Percentiles rank a stretch among this genome's conserved stretches.
These are phyloP conservation scores for Alternaria brassicicola DNA, from an alignment of 2,329 filamentous ascomycete genomes.

Conservation along the genomic window DNA sequence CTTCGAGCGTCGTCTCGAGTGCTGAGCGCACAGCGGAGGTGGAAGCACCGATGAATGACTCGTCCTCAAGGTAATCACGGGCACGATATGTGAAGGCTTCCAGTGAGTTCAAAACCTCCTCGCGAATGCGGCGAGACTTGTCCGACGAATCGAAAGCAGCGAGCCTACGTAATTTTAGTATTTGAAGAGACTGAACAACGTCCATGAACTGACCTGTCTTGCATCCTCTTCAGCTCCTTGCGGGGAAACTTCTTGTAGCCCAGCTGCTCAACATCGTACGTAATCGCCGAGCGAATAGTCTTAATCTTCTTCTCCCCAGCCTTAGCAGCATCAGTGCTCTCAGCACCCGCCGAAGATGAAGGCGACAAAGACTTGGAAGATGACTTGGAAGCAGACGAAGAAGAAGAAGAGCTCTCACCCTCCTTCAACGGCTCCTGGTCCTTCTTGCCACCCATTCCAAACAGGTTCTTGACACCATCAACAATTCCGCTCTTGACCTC, in stretches of 20 bases:
- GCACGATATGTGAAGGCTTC: conserved; percentile 91
- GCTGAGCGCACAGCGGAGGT: conserved; percentile 69
- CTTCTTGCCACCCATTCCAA: conserved; percentile 92
- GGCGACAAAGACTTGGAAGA: conserved; percentile 54
- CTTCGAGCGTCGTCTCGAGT: conserved; percentile 71
- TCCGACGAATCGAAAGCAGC: conserved; percentile 87
- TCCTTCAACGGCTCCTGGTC: conserved; percentile 75
- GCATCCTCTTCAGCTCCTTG: conserved; percentile 65
- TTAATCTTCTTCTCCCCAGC: conserved; percentile 56
- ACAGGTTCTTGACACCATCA: conserved; percentile 93
- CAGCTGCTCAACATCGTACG: conserved; percentile 52
- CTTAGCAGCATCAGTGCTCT: conserved; percentile 58
- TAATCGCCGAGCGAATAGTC: conserved; percentile 59
- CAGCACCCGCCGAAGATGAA: conserved; percentile 52
- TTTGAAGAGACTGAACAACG: not conserved
- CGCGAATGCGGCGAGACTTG: conserved; percentile 73
- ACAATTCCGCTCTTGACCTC: conserved; percentile 81
- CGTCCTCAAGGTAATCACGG: conserved; percentile 79
- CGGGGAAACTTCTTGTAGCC: conserved; percentile 63
- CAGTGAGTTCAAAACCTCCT: conserved; percentile 90
- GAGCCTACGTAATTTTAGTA: conserved; percentile 60
- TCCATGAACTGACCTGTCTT: conserved; percentile 57
- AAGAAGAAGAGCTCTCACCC: conserved; percentile 44
- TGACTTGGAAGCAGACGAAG: conserved; percentile 53
- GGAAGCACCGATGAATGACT: conserved; percentile 73